phyloP scores from a whole-genome alignment of 179 eudicot species.

The Corrigiola litoralis region DNA sequence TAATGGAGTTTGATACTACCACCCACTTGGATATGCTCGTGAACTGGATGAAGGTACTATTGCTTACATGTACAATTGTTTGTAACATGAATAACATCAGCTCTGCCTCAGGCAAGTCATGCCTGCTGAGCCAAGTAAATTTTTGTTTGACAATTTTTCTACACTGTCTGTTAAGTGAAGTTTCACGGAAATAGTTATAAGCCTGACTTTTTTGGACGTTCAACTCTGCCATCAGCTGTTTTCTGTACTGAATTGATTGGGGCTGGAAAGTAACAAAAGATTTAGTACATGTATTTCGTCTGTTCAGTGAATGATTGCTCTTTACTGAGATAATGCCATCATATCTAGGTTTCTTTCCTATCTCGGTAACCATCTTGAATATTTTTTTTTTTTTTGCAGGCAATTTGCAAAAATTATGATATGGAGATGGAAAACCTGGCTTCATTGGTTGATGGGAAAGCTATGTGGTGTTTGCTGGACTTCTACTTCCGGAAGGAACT shows the following conservation, averaged over 20 bases:
- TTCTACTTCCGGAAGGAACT: slow-evolving; percentile 83
- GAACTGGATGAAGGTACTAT: slow-evolving; percentile 80
- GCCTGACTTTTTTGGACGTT: neutral
- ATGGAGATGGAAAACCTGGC: slow-evolving; percentile 51
- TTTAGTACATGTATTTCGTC: neutral
- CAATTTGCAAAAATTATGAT: slow-evolving; percentile 65
- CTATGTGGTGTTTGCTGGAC: slow-evolving; percentile 98
- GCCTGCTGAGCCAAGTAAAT: too few species aligned
- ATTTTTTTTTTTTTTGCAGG: slow-evolving; percentile 42
- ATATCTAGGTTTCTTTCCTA: neutral
- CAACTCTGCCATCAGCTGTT: neutral
- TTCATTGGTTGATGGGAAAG: slow-evolving; percentile 83
- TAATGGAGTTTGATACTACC: slow-evolving; percentile 28
- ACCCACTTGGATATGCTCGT: slow-evolving; percentile 79
- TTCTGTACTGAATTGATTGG: neutral
- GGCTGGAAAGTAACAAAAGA: neutral
- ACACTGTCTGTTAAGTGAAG: neutral
- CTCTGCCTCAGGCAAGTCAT: neutral
- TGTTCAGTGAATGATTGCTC: neutral
- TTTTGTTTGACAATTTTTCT: neutral
- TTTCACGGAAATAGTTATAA: neutral
- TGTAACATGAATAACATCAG: neutral
- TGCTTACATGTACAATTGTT: neutral
- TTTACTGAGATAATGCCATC: neutral
- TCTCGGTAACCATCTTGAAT: neutral